phyloP scores from a whole-genome alignment of 306 rosid species.

The Chamaecrista fasciculata region DNA sequence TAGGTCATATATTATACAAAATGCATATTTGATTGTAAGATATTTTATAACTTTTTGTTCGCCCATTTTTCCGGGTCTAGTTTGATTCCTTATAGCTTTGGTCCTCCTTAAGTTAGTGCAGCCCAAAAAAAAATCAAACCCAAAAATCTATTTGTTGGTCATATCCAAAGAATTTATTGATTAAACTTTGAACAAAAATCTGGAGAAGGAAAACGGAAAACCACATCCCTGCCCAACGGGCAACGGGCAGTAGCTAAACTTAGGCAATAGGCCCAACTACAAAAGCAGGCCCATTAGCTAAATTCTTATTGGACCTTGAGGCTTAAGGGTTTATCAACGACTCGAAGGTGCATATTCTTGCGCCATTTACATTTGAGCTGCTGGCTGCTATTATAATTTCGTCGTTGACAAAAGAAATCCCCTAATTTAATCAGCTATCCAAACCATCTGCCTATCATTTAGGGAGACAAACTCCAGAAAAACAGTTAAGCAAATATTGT shows the following conservation, averaged over 20 bases:
- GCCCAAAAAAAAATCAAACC: too few relatives aligned
- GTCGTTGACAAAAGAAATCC: neutral
- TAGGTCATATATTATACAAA: neutral
- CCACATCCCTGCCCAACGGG: too few relatives aligned
- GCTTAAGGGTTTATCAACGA: neutral
- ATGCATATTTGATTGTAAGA: neutral
- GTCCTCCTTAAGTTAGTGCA: too few relatives aligned
- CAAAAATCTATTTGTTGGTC: too few relatives aligned
- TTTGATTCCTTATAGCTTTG: too few relatives aligned
- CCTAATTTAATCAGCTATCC: neutral
- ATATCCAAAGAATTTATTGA: too few relatives aligned
- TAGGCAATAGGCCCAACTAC: too few relatives aligned
- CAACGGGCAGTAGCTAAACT: neutral
- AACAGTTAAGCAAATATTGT: neutral
- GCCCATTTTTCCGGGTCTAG: neutral
- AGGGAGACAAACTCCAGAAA: neutral
- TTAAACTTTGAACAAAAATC: too few relatives aligned
- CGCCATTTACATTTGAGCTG: neutral
- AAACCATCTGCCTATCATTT: neutral
- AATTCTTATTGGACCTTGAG: neutral
- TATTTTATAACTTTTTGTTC: neutral
- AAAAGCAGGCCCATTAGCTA: neutral
- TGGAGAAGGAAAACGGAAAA: too few relatives aligned
- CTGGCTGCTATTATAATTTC: neutral
- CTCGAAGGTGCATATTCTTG: neutral